Conservation (phyloP, 208 protist genomes). For the Wallacemonas sp. region DNA sequence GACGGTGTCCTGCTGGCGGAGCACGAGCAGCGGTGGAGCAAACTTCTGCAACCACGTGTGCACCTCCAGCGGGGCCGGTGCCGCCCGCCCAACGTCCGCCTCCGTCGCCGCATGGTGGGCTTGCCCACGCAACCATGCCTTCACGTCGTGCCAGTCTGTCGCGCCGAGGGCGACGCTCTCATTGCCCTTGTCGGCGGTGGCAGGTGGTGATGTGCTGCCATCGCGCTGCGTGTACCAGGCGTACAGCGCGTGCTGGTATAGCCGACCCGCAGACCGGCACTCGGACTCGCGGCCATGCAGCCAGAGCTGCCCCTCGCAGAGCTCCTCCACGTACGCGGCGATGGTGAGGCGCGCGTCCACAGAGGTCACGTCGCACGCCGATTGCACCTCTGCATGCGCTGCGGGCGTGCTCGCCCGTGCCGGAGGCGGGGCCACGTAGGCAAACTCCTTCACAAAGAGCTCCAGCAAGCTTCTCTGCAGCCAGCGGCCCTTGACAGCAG, state of each 20-base stretch:
- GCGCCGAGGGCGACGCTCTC: no score
- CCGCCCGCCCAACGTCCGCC: no score
- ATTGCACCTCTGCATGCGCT: no score
- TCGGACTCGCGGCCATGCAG: constrained; percentile 75
- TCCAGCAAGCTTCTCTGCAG: constrained; percentile 75
- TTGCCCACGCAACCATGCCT: constrained; percentile 3
- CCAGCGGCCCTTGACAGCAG: constrained; percentile 92
- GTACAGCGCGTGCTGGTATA: constrained; percentile 43
- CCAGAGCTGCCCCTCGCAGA: constrained; percentile 57
- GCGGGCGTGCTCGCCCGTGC: no score
- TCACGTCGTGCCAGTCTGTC: background rate
- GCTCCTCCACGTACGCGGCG: constrained; percentile 73
- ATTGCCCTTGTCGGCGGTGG: no score
- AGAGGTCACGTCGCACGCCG: constrained; percentile 21
- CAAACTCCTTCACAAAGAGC: constrained; percentile 90
- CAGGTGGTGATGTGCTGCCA: no score
- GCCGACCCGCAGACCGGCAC: constrained; percentile 48
- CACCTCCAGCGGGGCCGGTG: background rate
- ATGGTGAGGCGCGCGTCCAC: constrained; percentile 52
- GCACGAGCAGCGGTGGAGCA: constrained; percentile 33
- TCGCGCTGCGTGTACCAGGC: no score
- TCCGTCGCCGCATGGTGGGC: background rate
- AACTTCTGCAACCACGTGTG: background rate
- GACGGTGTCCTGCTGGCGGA: constrained; percentile 83
- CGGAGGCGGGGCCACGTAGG: constrained; percentile 50